phyloP scores from a whole-genome alignment of 805 yeast genomes.

The Starmerella vaccinii region DNA sequence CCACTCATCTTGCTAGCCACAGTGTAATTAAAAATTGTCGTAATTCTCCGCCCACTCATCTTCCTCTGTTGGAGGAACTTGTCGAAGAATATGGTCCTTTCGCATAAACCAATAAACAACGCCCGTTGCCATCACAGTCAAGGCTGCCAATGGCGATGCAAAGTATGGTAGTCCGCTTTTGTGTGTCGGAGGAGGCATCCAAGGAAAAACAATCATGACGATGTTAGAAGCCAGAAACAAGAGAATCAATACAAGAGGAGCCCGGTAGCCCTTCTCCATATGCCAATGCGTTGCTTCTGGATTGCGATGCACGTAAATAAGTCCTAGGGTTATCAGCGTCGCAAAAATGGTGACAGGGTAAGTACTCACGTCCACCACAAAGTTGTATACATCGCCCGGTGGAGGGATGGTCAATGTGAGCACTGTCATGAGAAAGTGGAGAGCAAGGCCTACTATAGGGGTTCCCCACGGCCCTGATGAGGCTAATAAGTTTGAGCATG shows the following conservation, averaged over 20 bases:
- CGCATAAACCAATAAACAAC: conserved; percentile 33
- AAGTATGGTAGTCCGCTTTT: conserved; percentile 41
- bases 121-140: conserved; percentile 38
- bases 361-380: conserved; percentile 51
- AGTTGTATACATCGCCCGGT: conserved; percentile 52
- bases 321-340: conserved; percentile 42
- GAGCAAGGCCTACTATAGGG: conserved; percentile 37
- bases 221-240: conserved; percentile 40
- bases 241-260: conserved; percentile 23
- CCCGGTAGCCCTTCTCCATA: conserved; percentile 5
- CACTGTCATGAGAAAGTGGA: conserved; percentile 50
- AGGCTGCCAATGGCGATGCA: conserved; percentile 48
- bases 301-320: conserved; percentile 42
- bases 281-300: conserved; percentile 35
- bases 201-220: conserved; percentile 46
- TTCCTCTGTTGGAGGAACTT: conserved; percentile 7
- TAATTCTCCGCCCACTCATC: conserved; percentile 5
- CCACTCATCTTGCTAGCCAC: background rate
- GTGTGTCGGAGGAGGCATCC: conserved; percentile 42
- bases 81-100: conserved; percentile 8
- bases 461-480: conserved; percentile 33
- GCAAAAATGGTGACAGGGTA: conserved; percentile 57
- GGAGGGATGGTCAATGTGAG: conserved; percentile 49
- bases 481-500: conserved; percentile 41
- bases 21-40: background rate